A percentile compares a stretch with the other conserved stretches of the same genome.
These are phyloP conservation scores for Xylaria bambusicola DNA, from an alignment of 495 filamentous ascomycete genomes.

Conservation along the genomic window DNA sequence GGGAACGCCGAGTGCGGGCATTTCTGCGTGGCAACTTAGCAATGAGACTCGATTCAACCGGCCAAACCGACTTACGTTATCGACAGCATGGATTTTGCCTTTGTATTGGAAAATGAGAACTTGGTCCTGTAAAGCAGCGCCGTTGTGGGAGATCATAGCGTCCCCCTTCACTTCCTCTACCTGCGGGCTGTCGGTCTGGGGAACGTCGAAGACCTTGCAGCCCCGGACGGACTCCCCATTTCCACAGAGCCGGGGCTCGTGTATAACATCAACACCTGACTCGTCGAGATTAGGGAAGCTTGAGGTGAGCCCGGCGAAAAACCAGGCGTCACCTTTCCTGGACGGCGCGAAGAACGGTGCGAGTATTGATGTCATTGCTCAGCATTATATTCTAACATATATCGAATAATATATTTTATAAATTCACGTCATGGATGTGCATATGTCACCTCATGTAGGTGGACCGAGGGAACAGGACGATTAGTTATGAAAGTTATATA, in stretches of 20 bases:
- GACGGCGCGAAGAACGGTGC: constrained; percentile 32
- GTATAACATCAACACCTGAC: constrained; percentile 37
- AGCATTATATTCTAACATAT: neutral
- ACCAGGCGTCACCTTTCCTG: constrained; percentile 41
- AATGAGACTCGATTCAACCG: neutral
- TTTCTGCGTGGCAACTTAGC: constrained; percentile 44
- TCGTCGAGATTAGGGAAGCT: constrained; percentile 51
- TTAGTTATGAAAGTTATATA: too few relatives aligned
- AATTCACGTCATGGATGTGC: too few relatives aligned
- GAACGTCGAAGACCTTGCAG: constrained; percentile 60
- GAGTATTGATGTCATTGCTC: constrained; percentile 9
- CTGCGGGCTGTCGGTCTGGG: constrained; percentile 42
- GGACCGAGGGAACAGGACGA: neutral
- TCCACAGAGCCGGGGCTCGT: constrained; percentile 30
- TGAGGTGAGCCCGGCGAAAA: constrained; percentile 50
- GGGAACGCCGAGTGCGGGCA: constrained; percentile 63
- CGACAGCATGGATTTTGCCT: constrained; percentile 60
- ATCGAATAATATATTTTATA: neutral
- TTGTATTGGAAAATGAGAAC: constrained; percentile 60
- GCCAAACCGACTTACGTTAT: constrained; percentile 51
- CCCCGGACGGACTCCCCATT: constrained; percentile 34
- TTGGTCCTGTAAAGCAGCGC: constrained; percentile 54
- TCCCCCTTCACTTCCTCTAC: constrained; percentile 44
- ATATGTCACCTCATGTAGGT: neutral
- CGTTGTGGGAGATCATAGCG: constrained; percentile 19